Percentiles rank a stretch among this genome's conserved stretches.
Conservation (phyloP, 371 early-diverging fungal genomes). For the Cokeromyces recurvatus region DNA sequence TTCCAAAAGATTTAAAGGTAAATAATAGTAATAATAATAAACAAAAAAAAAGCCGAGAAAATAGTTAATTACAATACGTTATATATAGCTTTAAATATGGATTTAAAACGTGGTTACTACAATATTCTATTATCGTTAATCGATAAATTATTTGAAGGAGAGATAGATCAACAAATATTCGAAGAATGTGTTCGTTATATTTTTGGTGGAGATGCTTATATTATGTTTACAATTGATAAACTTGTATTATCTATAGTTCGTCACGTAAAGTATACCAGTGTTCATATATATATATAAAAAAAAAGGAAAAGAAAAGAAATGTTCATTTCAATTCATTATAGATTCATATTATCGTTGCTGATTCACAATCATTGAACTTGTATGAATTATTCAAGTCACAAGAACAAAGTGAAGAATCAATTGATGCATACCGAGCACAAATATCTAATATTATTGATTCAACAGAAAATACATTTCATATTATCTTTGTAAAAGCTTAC, state of each 20-base stretch:
- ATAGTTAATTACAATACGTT: not conserved
- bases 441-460: slow-evolving; percentile 36
- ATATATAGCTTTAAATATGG: slow-evolving; percentile 17
- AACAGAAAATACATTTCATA: slow-evolving; percentile 72
- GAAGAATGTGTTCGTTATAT: slow-evolving; percentile 87
- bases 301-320: too few species aligned
- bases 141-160: slow-evolving; percentile 67
- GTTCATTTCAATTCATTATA: not conserved
- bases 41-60: not conserved
- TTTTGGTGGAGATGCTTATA: slow-evolving; percentile 82
- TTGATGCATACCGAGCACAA: slow-evolving; percentile 37
- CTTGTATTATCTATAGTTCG: slow-evolving; percentile 19
- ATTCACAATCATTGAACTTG: slow-evolving; percentile 17
- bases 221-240: slow-evolving; percentile 84
- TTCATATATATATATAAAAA: not conserved
- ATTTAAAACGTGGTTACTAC: slow-evolving; percentile 57
- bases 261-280: slow-evolving; percentile 18
- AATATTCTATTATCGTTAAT: slow-evolving; percentile 64
- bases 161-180: slow-evolving; percentile 78
- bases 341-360: slow-evolving; percentile 23
- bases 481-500: slow-evolving; percentile 65
- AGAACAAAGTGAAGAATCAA: slow-evolving; percentile 27
- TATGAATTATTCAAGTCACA: slow-evolving; percentile 16
- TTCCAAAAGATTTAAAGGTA: slow-evolving; percentile 27
- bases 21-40: not conserved